Conservation (phyloP, 768 basidiomycete species). For the Mycena floridula region DNA sequence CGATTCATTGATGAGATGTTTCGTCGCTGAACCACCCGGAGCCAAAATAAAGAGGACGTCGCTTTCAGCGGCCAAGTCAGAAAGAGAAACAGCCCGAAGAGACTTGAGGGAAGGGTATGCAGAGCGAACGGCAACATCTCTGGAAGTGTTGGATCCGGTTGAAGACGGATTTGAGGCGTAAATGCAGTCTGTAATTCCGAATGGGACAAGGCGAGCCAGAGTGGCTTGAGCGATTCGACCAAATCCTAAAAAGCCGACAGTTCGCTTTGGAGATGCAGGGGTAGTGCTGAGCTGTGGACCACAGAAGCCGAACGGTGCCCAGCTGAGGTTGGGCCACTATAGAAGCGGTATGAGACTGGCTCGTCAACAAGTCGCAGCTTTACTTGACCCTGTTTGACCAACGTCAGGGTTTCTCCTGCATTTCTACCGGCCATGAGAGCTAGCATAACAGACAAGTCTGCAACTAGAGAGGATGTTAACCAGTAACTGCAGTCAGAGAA, state of each 20-base stretch:
- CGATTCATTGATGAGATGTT: constrained; percentile 61
- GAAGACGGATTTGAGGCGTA: constrained; percentile 60
- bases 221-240: constrained; percentile 90
- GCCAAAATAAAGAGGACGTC: constrained; percentile 85
- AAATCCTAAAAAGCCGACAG: constrained; percentile 89
- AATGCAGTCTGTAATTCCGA: constrained; percentile 70
- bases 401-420: constrained; percentile 53
- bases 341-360: too few species aligned
- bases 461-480: constrained; percentile 45
- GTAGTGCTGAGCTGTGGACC: constrained; percentile 66
- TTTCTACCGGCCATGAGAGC: constrained; percentile 91
- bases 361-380: neutral
- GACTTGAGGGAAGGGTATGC: constrained; percentile 26
- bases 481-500: neutral
- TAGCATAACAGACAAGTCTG: constrained; percentile 87
- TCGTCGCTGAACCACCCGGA: constrained; percentile 66
- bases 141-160: constrained; percentile 23
- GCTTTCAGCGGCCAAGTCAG: constrained; percentile 66
- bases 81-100: constrained; percentile 56
- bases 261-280: constrained; percentile 39
- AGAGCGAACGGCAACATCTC: constrained; percentile 26
- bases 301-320: constrained; percentile 81
- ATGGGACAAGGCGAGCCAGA: constrained; percentile 71
- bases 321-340: constrained; percentile 76
- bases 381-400: constrained; percentile 65